A percentile compares a stretch with the other conserved stretches of the same genome.
phyloP scores from a whole-genome alignment of 495 filamentous ascomycete species.

The Trichoderma virens region DNA sequence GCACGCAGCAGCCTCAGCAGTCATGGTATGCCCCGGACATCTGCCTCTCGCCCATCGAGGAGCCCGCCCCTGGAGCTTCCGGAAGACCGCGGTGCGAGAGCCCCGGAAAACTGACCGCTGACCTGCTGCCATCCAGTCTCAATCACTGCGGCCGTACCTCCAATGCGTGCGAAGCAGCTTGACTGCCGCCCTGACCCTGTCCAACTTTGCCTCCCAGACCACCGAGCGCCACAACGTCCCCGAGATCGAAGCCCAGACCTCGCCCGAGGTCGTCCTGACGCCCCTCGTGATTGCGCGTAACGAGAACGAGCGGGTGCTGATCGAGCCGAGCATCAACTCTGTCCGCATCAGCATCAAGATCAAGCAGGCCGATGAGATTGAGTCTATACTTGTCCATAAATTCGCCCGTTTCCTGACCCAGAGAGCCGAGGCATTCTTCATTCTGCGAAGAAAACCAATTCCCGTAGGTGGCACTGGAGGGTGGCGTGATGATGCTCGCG shows the following conservation, averaged over 20 bases:
- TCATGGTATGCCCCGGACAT: neutral
- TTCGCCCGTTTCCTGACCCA: slow-evolving; percentile 51
- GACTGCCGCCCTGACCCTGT: slow-evolving; percentile 87
- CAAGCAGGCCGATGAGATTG: slow-evolving; percentile 98
- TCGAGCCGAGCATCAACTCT: slow-evolving; percentile 84
- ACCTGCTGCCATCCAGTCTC: slow-evolving; percentile 53
- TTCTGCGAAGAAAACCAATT: slow-evolving; percentile 87
- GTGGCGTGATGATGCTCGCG: no score
- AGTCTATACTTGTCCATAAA: slow-evolving; percentile 91
- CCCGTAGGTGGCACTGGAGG: slow-evolving; percentile 3
- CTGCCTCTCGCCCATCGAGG: neutral
- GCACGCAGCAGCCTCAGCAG: neutral
- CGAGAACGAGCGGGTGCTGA: slow-evolving; percentile 88
- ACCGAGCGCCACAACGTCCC: slow-evolving; percentile 97
- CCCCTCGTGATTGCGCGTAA: slow-evolving; percentile 83
- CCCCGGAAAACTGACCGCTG: neutral
- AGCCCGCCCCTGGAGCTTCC: no score
- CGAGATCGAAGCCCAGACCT: slow-evolving; percentile 86
- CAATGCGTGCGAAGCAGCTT: slow-evolving; percentile 91
- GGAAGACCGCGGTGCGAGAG: no score
- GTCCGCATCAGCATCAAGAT: slow-evolving; percentile 92
- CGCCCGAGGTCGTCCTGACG: slow-evolving; percentile 91
- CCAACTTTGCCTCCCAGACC: slow-evolving; percentile 95
- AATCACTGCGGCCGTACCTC: slow-evolving; percentile 94
- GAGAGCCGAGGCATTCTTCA: slow-evolving; percentile 95